Evolutionary conservation across 306 rosid genomes (phyloP), one percentile per base, ranked within the genome.

Genomic region (Prunus padus): DNA sequence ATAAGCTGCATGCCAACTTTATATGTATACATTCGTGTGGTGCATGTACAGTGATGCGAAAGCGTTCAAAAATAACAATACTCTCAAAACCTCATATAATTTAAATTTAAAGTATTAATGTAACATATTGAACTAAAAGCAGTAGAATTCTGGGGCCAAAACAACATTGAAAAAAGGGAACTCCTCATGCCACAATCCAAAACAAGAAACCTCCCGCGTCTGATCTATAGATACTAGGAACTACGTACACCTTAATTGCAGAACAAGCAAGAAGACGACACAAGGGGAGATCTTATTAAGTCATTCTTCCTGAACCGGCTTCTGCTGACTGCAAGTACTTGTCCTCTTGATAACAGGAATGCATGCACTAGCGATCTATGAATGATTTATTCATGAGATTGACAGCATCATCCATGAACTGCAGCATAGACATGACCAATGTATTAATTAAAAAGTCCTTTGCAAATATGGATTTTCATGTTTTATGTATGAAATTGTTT

Each of bases 331-430:
- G 56, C 49, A 72, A 76, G 75, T 64, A 71, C 62, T 75, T 25
- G 66, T 78, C 75, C 79, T 60, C 37, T 44, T 66, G 47, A 40
- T 44, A 51, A 63, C 57, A 26, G 19, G 46, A 79, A 77, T 19
- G 22, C 4, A 4, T 7, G 7, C 51, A 42, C 86, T 82, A 94
- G 55, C 94, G 97, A 77, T 94, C 98, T 68, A 89, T 86, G 65
- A 91, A 94, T 30, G 98, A 91, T 81, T 90, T 94, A 79, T 94
- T 88, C 98, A 94, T 94, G 47, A 94, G 96, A 69, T 80, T 86
- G 67, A 94, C 96, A 0, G 98, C 98, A 2, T 87, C 89, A 67
- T 94, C 98, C 98, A 94, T 87, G 87, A 91, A 85, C 98, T 94
- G 92, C 90, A 83, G n/a, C 22, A 84, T 42, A 83, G 69, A 68